Evolutionary conservation across 345 rosid species (phyloP), one percentile per base, ranked within the genome.

Genomic region (Euphorbia pulcherrima): DNA sequence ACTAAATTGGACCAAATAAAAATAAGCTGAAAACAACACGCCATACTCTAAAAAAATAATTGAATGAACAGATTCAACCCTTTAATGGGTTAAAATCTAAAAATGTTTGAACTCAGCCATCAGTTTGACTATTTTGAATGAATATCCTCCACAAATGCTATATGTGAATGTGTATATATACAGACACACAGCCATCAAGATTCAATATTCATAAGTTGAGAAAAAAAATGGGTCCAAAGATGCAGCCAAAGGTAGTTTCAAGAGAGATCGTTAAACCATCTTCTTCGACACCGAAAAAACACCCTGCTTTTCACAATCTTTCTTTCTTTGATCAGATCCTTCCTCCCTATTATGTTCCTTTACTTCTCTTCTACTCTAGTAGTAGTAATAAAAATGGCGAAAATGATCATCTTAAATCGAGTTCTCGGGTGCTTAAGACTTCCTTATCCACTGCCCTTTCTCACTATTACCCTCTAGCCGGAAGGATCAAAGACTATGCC

Each of bases 391-490:
- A 69, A 24, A 53, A 62, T 18, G 62, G 60, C 8, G 60, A 18
- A 33, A 20, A 12, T 27, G 20, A 44, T 33, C 40, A 37, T 61
- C 56, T 40, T 27, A 64, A 68, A n/a, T n/a, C n/a, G 23, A 67
- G 60, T 37, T 20, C 5, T 12, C 16, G 23, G 14, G 39, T 65
- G 40, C 81, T 82, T 33, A 81, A 77, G 70, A 62, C 54, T n/a
- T 86, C 84, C 53, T 30, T 82, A 14, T 77, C 87, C 5, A 35
- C 76, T 57, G 73, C 77, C 68, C 73, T 86, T 56, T 64, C 76
- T 27, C 74, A 24, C 5, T 81, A 75, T 79, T 81, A 82, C 81
- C 85, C 85, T 6, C 52, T 84, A 2, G 82, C 90, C 0, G 90
- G 85, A 0, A 62, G 72, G 56, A 62, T 86, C 67, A 39, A 39